phyloP scores from a whole-genome alignment of 768 basidiomycete genomes.

The Thelephora ganbajun region DNA sequence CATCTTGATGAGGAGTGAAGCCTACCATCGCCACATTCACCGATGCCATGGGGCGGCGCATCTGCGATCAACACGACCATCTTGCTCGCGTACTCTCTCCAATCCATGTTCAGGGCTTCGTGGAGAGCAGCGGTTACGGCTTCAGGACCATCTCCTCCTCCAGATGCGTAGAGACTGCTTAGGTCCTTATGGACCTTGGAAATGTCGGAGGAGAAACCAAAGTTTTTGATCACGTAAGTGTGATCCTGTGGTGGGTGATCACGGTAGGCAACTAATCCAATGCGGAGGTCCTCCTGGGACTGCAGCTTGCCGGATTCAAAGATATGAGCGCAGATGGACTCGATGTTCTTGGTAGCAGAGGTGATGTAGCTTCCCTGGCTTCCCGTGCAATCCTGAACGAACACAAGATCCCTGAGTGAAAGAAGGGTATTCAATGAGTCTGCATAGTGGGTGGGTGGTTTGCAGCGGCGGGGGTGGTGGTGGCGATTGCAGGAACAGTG shows the following conservation, averaged over 20 bases:
- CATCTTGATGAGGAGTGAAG: slow-evolving; percentile 3
- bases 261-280: slow-evolving; percentile 89
- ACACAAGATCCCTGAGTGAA: slow-evolving; percentile 68
- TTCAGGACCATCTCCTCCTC: slow-evolving; percentile 92
- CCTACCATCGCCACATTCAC: slow-evolving; percentile 91
- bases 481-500: slow-evolving; percentile 4
- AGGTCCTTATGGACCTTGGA: slow-evolving; percentile 75
- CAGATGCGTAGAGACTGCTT: slow-evolving; percentile 73
- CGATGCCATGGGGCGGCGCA: slow-evolving; percentile 95
- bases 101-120: slow-evolving; percentile 80
- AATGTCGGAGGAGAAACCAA: slow-evolving; percentile 90
- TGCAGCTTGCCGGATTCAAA: slow-evolving; percentile 90
- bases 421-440: background rate
- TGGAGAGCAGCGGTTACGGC: slow-evolving; percentile 89
- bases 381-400: slow-evolving; percentile 92
- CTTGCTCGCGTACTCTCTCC: slow-evolving; percentile 79
- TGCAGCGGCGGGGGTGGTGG: too few species aligned
- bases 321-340: slow-evolving; percentile 88
- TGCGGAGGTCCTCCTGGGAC: slow-evolving; percentile 71
- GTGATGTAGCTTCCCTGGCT: slow-evolving; percentile 83
- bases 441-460: background rate
- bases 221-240: slow-evolving; percentile 86
- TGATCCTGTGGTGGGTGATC: slow-evolving; percentile 98
- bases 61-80: slow-evolving; percentile 97
- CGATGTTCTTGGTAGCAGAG: slow-evolving; percentile 94